Percentiles rank a stretch among this genome's conserved stretches.
Evolutionary conservation across 2,329 filamentous ascomycete species (phyloP).

Genomic region (Sphaceloma murrayae): DNA sequence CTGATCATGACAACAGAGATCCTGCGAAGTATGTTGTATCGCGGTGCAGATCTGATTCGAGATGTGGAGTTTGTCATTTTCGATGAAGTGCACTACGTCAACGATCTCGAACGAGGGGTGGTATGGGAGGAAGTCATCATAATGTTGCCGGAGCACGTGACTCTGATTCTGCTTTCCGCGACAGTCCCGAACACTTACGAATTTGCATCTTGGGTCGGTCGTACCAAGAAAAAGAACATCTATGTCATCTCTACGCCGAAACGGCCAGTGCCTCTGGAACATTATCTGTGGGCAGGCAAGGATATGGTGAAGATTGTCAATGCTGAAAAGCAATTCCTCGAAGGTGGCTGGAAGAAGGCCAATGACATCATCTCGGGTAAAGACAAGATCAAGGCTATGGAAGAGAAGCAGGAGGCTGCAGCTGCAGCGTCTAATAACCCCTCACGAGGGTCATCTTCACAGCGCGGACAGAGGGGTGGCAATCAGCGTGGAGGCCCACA

Average conservation of each 20-base stretch:
- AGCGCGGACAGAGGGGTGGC: conserved; percentile 42
- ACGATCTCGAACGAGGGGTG: conserved; percentile 88
- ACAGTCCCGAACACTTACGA: conserved; percentile 97
- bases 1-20: conserved; percentile 99
- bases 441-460: conserved; percentile 41
- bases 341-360: conserved; percentile 90
- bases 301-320: conserved; percentile 91
- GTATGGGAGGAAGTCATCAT: conserved; percentile 99
- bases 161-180: conserved; percentile 85
- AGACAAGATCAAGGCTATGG: conserved; percentile 57
- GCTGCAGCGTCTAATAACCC: conserved; percentile 38
- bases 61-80: conserved; percentile 99
- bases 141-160: conserved; percentile 96
- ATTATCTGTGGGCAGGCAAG: conserved; percentile 93
- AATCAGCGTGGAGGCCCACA: conserved; percentile 38
- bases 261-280: conserved; percentile 85
- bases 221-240: conserved; percentile 97
- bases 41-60: conserved; percentile 87
- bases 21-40: conserved; percentile 92
- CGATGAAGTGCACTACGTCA: conserved; percentile 98
- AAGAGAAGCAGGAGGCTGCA: conserved; percentile 39
- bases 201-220: conserved; percentile 95
- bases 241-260: conserved; percentile 98
- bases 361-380: conserved; percentile 72
- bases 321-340: conserved; percentile 80